Percentiles rank a stretch among this genome's conserved stretches.
phyloP scores from a whole-genome alignment of 2,329 filamentous ascomycete genomes.

The Dothistroma pini region DNA sequence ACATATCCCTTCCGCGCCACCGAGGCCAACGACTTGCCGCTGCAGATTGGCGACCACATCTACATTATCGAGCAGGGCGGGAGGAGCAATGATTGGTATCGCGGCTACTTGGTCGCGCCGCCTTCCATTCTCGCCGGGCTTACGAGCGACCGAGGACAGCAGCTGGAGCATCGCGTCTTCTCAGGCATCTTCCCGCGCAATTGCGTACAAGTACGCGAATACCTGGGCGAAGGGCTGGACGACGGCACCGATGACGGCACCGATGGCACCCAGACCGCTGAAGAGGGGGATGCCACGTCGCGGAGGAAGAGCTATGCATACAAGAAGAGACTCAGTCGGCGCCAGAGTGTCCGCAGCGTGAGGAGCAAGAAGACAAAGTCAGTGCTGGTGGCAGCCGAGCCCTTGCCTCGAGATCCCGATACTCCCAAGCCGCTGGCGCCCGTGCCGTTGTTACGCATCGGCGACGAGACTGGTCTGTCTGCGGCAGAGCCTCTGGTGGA shows the following conservation, averaged over 20 bases:
- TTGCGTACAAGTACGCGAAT: slow-evolving; percentile 91
- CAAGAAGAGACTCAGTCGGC: slow-evolving; percentile 29
- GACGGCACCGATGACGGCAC: slow-evolving; percentile 7
- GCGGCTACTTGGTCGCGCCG: slow-evolving; percentile 91
- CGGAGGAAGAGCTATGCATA: slow-evolving; percentile 31
- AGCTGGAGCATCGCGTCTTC: slow-evolving; percentile 91
- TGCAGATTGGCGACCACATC: slow-evolving; percentile 96
- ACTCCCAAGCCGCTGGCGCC: slow-evolving; percentile 79
- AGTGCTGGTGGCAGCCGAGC: slow-evolving; percentile 23
- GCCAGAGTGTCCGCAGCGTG: slow-evolving; percentile 27
- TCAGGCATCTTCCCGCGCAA: slow-evolving; percentile 96
- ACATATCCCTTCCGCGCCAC: slow-evolving; percentile 89
- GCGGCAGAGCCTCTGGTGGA: slow-evolving; percentile 87
- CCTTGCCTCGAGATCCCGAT: slow-evolving; percentile 57
- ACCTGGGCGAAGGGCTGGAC: slow-evolving; percentile 63
- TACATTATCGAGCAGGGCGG: slow-evolving; percentile 98
- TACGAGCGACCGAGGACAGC: slow-evolving; percentile 86
- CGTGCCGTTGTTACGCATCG: slow-evolving; percentile 95
- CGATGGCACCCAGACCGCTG: slow-evolving; percentile 37
- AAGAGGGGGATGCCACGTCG: slow-evolving; percentile 33
- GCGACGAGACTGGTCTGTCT: slow-evolving; percentile 92
- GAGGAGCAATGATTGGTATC: slow-evolving; percentile 79
- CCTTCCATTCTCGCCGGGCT: slow-evolving; percentile 88
- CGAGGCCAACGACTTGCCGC: slow-evolving; percentile 82
- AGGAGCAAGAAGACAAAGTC: slow-evolving; percentile 24